Evolutionary conservation across 2,329 filamentous ascomycete genomes (phyloP), one percentile per base, ranked within the genome.

Genomic region (Hypomyces rosellus): DNA sequence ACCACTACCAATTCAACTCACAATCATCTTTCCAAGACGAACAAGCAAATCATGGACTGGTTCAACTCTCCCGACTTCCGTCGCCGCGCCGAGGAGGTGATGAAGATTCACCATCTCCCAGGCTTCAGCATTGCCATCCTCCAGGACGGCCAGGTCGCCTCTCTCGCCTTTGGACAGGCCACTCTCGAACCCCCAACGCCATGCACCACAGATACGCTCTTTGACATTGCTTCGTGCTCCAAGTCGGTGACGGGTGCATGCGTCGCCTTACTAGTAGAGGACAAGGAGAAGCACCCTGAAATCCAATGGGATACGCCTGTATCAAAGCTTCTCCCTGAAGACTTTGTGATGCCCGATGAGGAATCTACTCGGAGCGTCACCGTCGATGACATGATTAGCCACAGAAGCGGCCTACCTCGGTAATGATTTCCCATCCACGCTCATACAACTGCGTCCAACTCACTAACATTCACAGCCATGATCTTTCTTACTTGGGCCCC

Each of bases 241-340:
- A 63, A 63, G 39, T 61, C 57, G 4, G 48, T 63, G 41, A 63
- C 60, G 4, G 61, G 57, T 5, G 60, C 55, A 0, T 48, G 59
- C 3, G 53, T 61, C 8, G 61, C 50, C 12, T 45, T 62, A 13
- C 47, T 63, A 11, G 55, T 61, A 12, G 48, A 54, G 2, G 61
- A 61, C 38, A 45, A 56, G 34, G 48, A 59, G 9, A 48, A 54
- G 2, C 53, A 54, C 25, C 60, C 59, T 0, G 51, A 57, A 2
- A 51, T 63, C 1, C 44, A 53, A 18, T 63, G 56, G 30, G 58
- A 61, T 2, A 54, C 57, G 5, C 16, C 50, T 33, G 55, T 63
- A 55, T 54, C 57, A 3, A 49, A 52, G 6, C 34, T 63, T 13
- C 48, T 63, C 13, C 60, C 58, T 3, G 61, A 49, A 5, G 61